phyloP scores from a whole-genome alignment of 805 yeast species.

The Scheffersomyces stipitis region DNA sequence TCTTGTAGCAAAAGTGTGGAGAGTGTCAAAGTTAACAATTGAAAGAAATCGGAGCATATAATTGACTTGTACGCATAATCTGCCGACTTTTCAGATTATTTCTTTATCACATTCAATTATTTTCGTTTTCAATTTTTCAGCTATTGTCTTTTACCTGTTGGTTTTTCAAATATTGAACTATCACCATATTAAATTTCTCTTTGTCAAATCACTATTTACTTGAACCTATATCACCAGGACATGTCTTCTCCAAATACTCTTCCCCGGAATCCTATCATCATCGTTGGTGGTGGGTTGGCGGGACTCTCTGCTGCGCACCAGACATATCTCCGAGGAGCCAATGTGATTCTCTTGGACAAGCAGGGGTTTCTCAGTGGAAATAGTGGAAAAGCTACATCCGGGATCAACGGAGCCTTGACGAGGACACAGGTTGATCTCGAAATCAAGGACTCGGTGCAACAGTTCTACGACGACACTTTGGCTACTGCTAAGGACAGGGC shows the following conservation, averaged over 20 bases:
- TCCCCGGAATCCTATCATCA: constrained; percentile 43
- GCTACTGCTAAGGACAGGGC: constrained; percentile 65
- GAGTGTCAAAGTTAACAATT: too few species aligned
- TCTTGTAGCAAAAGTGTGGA: too few species aligned
- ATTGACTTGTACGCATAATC: too few species aligned
- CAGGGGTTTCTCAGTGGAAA: constrained; percentile 64
- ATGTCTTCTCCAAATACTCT: constrained; percentile 1
- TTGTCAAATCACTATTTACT: too few species aligned
- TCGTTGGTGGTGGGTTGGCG: constrained; percentile 67
- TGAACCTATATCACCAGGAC: too few species aligned
- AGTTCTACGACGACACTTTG: constrained; percentile 65
- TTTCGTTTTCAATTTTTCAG: too few species aligned
- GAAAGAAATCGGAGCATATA: too few species aligned
- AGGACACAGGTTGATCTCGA: constrained; percentile 51
- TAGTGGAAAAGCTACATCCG: constrained; percentile 66
- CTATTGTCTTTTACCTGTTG: too few species aligned
- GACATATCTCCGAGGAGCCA: constrained; percentile 51
- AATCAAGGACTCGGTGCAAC: constrained; percentile 56
- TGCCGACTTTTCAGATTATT: too few species aligned
- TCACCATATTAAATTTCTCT: too few species aligned
- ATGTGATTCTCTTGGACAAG: constrained; percentile 55
- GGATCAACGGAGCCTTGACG: constrained; percentile 73
- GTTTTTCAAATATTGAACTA: too few species aligned
- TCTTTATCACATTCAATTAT: too few species aligned
- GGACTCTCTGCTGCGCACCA: constrained; percentile 65